These are phyloP conservation scores for Hygrophorus pudorinus DNA, from an alignment of 768 basidiomycete genomes.

Conservation along the genomic window DNA sequence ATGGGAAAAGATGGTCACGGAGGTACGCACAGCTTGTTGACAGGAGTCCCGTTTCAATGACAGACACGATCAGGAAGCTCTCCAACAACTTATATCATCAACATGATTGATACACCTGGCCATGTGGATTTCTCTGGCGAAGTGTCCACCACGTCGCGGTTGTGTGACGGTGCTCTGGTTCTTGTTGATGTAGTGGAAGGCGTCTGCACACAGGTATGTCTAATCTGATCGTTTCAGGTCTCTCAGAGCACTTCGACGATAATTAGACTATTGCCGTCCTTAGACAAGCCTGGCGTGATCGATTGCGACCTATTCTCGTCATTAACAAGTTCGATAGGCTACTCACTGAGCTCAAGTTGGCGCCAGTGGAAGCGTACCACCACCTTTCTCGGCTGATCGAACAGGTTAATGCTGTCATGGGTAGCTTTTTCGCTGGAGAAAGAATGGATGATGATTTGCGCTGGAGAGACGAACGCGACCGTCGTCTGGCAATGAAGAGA, in stretches of 20 bases:
- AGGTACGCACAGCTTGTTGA: constrained; percentile 35
- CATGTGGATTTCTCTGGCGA: constrained; percentile 99
- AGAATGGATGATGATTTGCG: constrained; percentile 94
- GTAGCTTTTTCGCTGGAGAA: constrained; percentile 88
- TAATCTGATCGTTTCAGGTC: neutral
- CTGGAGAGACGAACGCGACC: constrained; percentile 89
- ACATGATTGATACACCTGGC: constrained; percentile 97
- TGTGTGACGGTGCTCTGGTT: constrained; percentile 94
- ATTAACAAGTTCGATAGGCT: constrained; percentile 96
- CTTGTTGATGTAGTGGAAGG: constrained; percentile 97
- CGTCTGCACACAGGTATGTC: constrained; percentile 87
- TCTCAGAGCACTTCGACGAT: neutral
- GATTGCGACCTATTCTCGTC: constrained; percentile 82
- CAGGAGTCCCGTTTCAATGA: constrained; percentile 16
- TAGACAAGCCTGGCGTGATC: constrained; percentile 88
- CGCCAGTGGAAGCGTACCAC: constrained; percentile 88
- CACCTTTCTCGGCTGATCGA: constrained; percentile 91
- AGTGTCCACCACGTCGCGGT: constrained; percentile 85
- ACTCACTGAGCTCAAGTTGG: constrained; percentile 85
- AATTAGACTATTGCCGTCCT: constrained; percentile 88
- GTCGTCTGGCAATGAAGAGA: constrained; percentile 67
- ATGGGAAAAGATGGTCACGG: constrained; percentile 43
- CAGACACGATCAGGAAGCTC: constrained; percentile 37
- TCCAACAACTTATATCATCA: constrained; percentile 71
- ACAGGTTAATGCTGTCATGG: constrained; percentile 98